A percentile compares a stretch with the other conserved stretches of the same genome.
Conservation (phyloP, 306 rosid genomes). For the Alnus rubra region DNA sequence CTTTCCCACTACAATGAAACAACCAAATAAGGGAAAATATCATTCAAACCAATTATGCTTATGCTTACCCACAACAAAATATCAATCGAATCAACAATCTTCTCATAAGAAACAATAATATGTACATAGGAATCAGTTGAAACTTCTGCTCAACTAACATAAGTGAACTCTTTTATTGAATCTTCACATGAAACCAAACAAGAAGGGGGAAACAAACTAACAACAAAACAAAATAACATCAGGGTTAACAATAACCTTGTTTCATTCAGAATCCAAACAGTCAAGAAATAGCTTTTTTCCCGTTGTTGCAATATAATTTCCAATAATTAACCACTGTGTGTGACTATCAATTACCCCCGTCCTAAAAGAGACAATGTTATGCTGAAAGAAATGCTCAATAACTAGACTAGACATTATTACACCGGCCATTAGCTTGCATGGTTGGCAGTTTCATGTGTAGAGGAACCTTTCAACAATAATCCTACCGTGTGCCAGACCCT, state of each 20-base stretch:
- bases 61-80: not conserved
- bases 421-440: not conserved
- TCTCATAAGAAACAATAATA: not conserved
- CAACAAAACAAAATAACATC: not conserved
- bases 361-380: not conserved
- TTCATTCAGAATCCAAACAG: not conserved
- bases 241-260: not conserved
- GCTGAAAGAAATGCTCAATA: not conserved
- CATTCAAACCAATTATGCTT: not conserved
- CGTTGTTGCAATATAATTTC: not conserved
- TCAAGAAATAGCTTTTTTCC: not conserved
- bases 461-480: not conserved
- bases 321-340: not conserved
- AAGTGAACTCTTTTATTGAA: not conserved
- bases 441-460: not conserved
- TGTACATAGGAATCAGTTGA: not conserved
- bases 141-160: not conserved
- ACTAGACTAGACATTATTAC: no score
- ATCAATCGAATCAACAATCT: conserved; percentile 16
- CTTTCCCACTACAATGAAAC: conserved; percentile 71
- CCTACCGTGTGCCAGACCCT: not conserved
- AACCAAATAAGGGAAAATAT: conserved; percentile 6
- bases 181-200: no score
- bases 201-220: not conserved
- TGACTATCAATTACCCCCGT: not conserved